Base-by-base conservation (phyloP, 2,329 filamentous ascomycete genomes). In the Tolypocladium nubicola region DNA sequence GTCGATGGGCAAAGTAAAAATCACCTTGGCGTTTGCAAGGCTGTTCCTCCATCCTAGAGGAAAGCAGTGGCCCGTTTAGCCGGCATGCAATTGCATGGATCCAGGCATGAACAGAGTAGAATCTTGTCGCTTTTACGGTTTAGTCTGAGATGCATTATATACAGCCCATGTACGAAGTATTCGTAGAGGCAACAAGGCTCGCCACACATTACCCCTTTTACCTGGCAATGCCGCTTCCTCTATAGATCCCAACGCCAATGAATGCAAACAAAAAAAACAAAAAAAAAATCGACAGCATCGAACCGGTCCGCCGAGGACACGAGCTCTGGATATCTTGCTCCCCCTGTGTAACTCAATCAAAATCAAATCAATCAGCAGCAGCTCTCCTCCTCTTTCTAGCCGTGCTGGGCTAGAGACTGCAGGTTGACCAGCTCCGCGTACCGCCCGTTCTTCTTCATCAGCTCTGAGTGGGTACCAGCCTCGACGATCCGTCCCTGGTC, bases 401-500 rank as follows among this genome's bases (percentile, higher is more conserved):
- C 63, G 59, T 76, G 70, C 75, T 84, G 88, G 64, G 83, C 87
- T 66, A 94, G 72, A 69, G 85, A 90, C 77, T 94, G 89, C 64
- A 93, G 73, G 62, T 88, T 89, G 53, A 93, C 89, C 62, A 94
- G 71, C 74, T 93, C 89, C 11, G 82, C 85, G 67, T 94, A 94
- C 53, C 87, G 79, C 4, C 88, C 88, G 61, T 84, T 84, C 68
- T 78, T 80, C 62, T 77, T 79, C 80, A 89, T 85, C 65, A 93
- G 69, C 67, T 90, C 88, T 0, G 75, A 66, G 68, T 97, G 93
- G 10, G 85, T 90, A 6, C 93, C 93, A 63, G 83, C 81, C 76
- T 97, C 93, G 1, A 95, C 88, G 49, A 97, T 83, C 59, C 84
- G 81, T 9, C 93, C 94, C 65, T 89, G 86, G 70, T 97, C 92